Conservation (phyloP, 148 eudicot species). For the Persicaria tinctoria region DNA sequence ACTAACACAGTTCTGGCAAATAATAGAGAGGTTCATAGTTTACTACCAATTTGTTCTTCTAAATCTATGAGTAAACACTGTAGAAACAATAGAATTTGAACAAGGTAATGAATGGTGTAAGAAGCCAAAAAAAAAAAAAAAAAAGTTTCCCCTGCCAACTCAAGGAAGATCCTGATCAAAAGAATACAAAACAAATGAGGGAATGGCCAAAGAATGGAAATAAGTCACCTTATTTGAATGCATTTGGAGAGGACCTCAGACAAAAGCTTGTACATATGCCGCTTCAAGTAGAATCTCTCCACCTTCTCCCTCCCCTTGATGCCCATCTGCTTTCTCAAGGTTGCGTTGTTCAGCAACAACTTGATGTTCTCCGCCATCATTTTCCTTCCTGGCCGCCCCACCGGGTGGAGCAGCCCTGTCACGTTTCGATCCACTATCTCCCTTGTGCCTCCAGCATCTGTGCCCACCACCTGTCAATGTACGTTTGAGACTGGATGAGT, state of each 20-base stretch:
- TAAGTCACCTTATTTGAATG: conserved; percentile 58
- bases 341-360: conserved; percentile 61
- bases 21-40: too few species aligned
- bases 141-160: too few species aligned
- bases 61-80: too few species aligned
- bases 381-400: conserved; percentile 61
- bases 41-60: too few species aligned
- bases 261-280: conserved; percentile 72
- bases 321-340: conserved; percentile 69
- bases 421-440: conserved; percentile 81
- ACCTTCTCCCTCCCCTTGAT: conserved; percentile 69
- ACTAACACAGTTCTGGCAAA: too few species aligned
- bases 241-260: conserved; percentile 69
- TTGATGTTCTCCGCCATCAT: conserved; percentile 60
- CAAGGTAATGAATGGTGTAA: too few species aligned
- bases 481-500: background rate
- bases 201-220: too few species aligned
- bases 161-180: too few species aligned
- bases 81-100: too few species aligned
- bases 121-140: too few species aligned
- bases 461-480: conserved; percentile 72
- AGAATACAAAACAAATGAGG: too few species aligned
- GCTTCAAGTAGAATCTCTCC: conserved; percentile 73
- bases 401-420: conserved; percentile 78
- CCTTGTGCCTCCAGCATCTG: conserved; percentile 91